phyloP scores from a whole-genome alignment of 78 protist species.

The Thecamonas trahens region DNA sequence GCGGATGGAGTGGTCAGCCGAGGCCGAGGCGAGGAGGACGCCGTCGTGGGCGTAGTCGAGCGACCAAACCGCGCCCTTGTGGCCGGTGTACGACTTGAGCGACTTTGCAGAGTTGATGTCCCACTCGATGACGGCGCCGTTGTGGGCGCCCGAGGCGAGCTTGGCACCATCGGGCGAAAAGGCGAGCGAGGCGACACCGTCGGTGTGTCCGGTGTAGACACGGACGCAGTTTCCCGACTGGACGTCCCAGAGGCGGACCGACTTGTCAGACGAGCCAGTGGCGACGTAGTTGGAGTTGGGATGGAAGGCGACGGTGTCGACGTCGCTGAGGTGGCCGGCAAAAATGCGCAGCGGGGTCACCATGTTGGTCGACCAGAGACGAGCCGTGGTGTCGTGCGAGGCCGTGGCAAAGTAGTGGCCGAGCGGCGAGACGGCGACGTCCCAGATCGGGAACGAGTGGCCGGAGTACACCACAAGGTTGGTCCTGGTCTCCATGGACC shows the following conservation, averaged over 20 bases:
- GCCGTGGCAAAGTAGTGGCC: conserved; percentile 85
- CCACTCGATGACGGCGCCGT: conserved; percentile 50
- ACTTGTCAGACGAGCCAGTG: conserved; percentile 75
- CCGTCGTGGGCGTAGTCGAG: conserved; percentile 33
- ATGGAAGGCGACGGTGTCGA: conserved; percentile 79
- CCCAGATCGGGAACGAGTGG: conserved; percentile 88
- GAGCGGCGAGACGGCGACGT: conserved; percentile 62
- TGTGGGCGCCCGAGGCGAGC: conserved; percentile 61
- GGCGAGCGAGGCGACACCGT: conserved; percentile 18
- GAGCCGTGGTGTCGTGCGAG: conserved; percentile 79
- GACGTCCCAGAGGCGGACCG: conserved; percentile 40
- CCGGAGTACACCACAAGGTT: conserved; percentile 77
- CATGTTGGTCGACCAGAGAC: conserved; percentile 82
- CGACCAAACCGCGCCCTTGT: conserved; percentile 41
- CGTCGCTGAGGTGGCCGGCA: conserved; percentile 81
- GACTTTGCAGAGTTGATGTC: conserved; percentile 53
- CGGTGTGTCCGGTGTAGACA: conserved; percentile 64
- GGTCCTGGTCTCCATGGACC: conserved; percentile 61
- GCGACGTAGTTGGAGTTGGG: conserved; percentile 83
- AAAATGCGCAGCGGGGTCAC: conserved; percentile 64
- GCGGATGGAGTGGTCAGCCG: conserved; percentile 68
- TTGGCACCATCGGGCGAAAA: conserved; percentile 62
- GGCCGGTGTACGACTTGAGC: conserved; percentile 51
- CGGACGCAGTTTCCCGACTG: conserved; percentile 71
- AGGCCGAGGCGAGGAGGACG: conserved; percentile 53